phyloP scores from a whole-genome alignment of 257 asterid species.

The Euphrasia confusa region DNA sequence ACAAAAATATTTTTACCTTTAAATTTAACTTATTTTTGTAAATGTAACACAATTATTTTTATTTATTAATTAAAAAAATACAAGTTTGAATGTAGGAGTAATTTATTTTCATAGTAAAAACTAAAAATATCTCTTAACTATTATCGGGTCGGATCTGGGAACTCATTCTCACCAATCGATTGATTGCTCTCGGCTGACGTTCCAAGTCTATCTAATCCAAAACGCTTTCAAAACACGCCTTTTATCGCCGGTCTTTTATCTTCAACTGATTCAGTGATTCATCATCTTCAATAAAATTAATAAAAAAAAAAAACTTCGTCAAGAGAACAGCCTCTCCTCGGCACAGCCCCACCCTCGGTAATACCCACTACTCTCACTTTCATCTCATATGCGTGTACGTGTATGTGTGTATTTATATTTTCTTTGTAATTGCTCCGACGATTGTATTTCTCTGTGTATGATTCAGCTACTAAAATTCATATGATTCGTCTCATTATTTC shows the following conservation, averaged over 20 bases:
- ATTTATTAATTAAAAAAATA: too few relatives aligned
- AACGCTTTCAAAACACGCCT: conserved; percentile 28
- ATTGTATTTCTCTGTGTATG: conserved; percentile 3
- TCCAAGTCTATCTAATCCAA: conserved; percentile 17
- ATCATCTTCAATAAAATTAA: neutral
- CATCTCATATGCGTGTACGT: neutral
- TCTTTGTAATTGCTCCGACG: neutral
- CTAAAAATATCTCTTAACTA: neutral
- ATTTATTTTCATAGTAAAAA: too few relatives aligned
- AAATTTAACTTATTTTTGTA: too few relatives aligned
- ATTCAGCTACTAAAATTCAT: conserved; percentile 3
- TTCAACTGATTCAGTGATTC: conserved; percentile 17
- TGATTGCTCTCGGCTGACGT: conserved; percentile 6
- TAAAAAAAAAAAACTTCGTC: conserved; percentile 21
- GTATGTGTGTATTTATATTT: neutral
- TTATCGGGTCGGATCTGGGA: neutral
- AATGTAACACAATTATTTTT: too few relatives aligned
- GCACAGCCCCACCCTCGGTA: conserved; percentile 46
- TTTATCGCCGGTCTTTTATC: conserved; percentile 24
- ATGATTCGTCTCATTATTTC: neutral
- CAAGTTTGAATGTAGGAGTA: too few relatives aligned
- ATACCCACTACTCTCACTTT: neutral
- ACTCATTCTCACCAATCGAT: neutral
- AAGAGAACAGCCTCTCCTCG: conserved; percentile 29
- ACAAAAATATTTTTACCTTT: too few relatives aligned